Percentiles rank a stretch among this genome's conserved stretches.
Conservation (phyloP, 73 alveolate genomes). For the Blepharisma japonicum region DNA sequence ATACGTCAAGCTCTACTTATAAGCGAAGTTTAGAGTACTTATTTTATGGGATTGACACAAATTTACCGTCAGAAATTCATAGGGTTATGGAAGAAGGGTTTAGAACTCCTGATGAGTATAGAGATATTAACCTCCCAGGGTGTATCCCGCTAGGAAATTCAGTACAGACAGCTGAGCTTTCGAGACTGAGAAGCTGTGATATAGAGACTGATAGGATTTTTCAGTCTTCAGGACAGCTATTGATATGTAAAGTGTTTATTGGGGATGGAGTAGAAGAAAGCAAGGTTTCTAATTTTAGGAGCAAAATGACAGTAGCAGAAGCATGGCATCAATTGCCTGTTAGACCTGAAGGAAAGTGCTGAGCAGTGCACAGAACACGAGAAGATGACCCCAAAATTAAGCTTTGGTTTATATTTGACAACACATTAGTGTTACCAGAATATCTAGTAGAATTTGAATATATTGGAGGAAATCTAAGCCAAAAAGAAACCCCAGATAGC, state of each 20-base stretch:
- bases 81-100: constrained; percentile 85
- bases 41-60: constrained; percentile 78
- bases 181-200: constrained; percentile 41
- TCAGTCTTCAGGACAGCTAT: constrained; percentile 58
- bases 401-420: constrained; percentile 81
- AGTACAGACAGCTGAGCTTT: constrained; percentile 69
- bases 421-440: constrained; percentile 79
- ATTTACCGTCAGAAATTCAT: constrained; percentile 58
- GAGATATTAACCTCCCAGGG: constrained; percentile 48
- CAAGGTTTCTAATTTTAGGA: constrained; percentile 47
- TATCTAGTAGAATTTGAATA: constrained; percentile 84
- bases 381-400: constrained; percentile 67
- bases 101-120: constrained; percentile 61
- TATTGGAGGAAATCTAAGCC: constrained; percentile 16
- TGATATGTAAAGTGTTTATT: constrained; percentile 76
- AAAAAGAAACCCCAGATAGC: neutral
- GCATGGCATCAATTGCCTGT: constrained; percentile 62
- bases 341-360: constrained; percentile 45
- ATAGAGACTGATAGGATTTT: constrained; percentile 56
- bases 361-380: constrained; percentile 61
- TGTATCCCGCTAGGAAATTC: constrained; percentile 67
- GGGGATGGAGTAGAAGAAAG: constrained; percentile 65
- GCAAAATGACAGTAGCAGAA: constrained; percentile 55
- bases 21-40: constrained; percentile 74
- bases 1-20: constrained; percentile 55